Percentiles rank a stretch among this genome's conserved stretches.
Evolutionary conservation across 257 asterid genomes (phyloP).

Genomic region (Scutellaria barbata): DNA sequence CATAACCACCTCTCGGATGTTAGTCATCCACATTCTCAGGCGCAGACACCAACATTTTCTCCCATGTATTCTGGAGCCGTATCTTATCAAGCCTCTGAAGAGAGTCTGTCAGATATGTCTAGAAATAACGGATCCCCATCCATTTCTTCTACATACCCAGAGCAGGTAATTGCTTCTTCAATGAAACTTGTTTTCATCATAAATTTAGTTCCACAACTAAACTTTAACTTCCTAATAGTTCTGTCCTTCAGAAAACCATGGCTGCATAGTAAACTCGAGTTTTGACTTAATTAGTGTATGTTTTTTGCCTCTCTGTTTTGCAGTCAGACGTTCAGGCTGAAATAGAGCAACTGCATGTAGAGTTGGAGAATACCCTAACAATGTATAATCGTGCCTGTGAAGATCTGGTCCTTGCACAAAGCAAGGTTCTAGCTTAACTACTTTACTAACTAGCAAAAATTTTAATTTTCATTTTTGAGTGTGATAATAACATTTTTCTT

Average conservation of each 20-base stretch:
- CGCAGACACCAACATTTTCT: constrained; percentile 36
- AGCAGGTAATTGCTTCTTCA: constrained; percentile 53
- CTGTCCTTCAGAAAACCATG: constrained; percentile 16
- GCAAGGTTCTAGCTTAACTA: constrained; percentile 55
- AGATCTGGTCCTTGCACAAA: constrained; percentile 65
- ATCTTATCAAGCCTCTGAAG: constrained; percentile 40
- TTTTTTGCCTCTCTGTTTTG: constrained; percentile 31
- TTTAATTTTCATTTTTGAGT: neutral
- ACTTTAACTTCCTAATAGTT: constrained; percentile 4
- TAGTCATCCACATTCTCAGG: constrained; percentile 40
- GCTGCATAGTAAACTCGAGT: constrained; percentile 9
- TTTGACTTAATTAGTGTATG: constrained; percentile 27
- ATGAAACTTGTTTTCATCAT: constrained; percentile 27
- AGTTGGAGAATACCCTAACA: constrained; percentile 57
- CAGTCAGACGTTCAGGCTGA: constrained; percentile 64
- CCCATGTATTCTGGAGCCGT: constrained; percentile 32
- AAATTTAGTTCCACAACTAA: constrained; percentile 25
- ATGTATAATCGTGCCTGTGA: constrained; percentile 77
- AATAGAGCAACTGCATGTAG: constrained; percentile 62
- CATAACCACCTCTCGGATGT: constrained; percentile 40
- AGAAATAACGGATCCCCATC: constrained; percentile 40
- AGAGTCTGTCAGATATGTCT: constrained; percentile 36
- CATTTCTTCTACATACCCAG: constrained; percentile 42
- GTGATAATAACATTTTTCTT: constrained; percentile 15
- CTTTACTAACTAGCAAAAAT: constrained; percentile 20